Evolutionary conservation across 257 asterid genomes (phyloP), one percentile per base, ranked within the genome.

Genomic region (Solanum verrucosum): DNA sequence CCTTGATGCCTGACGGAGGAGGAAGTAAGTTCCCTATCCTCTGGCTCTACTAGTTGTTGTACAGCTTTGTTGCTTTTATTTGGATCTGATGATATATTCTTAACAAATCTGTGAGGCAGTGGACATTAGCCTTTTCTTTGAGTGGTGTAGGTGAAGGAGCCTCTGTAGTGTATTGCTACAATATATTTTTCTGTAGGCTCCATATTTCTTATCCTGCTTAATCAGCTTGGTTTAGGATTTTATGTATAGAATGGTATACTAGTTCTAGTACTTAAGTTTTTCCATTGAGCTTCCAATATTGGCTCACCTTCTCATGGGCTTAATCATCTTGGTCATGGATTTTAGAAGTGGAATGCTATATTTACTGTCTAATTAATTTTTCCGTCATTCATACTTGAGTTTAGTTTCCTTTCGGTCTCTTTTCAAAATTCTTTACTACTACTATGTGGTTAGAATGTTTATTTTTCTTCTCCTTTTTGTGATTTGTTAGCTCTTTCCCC

Each of bases 1-100:
- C 92, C 83, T 90, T 93, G 84, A 87, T 97, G 79, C 98, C 99
- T 38, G 99, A 97, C 88, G 99, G 99, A 92, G 93, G 91, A 89
- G 99, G 99, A 93, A 95, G 99, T 97, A 33, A 94, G 99, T 94
- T 85, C 52, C 87, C 87, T 72, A 9, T 77, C 82, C 82, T 73
- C 89, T 84, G 35, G 38, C 49, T 89, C 29, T 77, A 37, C 35
- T 12, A 52, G 9, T 63, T 85, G 84, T 40, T 74, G 13, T 16
- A 83, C 71, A 56, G 71, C 79, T 27, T 34, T 46, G 40, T 65
- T 10, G 35, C 34, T 81, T 21, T 29, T 81, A 49, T 9, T 35
- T 81, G 23, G 68, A 49, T 29, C 70, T 49, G 68, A 81, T 49
- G 18, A 29, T 81, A 18, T 81, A 29, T 49, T 81, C 85, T 46